Conservation (phyloP, 768 basidiomycete genomes). For the Lepiota venenata region DNA sequence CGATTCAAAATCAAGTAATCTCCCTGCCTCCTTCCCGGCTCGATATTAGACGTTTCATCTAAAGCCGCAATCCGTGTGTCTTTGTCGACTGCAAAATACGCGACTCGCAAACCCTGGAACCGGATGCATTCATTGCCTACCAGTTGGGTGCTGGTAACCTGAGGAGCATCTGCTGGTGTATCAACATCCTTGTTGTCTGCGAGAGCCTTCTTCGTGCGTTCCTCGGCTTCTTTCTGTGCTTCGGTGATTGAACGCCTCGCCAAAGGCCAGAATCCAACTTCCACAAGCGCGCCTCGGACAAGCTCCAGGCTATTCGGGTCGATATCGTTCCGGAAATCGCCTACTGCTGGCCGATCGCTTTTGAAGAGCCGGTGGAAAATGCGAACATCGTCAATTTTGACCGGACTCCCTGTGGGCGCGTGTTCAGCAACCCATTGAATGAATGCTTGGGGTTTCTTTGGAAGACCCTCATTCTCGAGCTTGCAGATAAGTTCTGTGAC, state of each 20-base stretch:
- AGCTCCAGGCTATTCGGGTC: conserved; percentile 79
- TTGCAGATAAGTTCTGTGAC: conserved; percentile 78
- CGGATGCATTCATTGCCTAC: conserved; percentile 90
- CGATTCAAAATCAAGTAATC: conserved; percentile 87
- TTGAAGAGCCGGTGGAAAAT: conserved; percentile 94
- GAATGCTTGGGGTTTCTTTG: conserved; percentile 86
- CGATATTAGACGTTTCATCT: conserved; percentile 44
- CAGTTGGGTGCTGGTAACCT: conserved; percentile 73
- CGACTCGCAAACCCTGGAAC: conserved; percentile 95
- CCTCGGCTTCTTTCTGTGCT: conserved; percentile 63
- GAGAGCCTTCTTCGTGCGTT: conserved; percentile 58
- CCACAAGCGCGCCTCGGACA: conserved; percentile 78
- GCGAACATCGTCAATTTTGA: conserved; percentile 83
- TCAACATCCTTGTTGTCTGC: conserved; percentile 37
- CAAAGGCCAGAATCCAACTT: conserved; percentile 85
- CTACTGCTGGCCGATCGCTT: conserved; percentile 76
- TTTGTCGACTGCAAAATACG: conserved; percentile 92
- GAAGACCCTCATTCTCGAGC: conserved; percentile 64
- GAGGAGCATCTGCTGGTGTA: conserved; percentile 54
- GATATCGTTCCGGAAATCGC: conserved; percentile 83
- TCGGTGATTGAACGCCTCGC: conserved; percentile 63
- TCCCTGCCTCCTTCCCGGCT: conserved; percentile 51
- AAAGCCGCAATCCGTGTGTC: conserved; percentile 71
- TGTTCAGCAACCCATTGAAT: conserved; percentile 98
- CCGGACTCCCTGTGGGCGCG: conserved; percentile 71